phyloP scores from a whole-genome alignment of 2,329 filamentous ascomycete species.

The Sclerotinia nivalis region DNA sequence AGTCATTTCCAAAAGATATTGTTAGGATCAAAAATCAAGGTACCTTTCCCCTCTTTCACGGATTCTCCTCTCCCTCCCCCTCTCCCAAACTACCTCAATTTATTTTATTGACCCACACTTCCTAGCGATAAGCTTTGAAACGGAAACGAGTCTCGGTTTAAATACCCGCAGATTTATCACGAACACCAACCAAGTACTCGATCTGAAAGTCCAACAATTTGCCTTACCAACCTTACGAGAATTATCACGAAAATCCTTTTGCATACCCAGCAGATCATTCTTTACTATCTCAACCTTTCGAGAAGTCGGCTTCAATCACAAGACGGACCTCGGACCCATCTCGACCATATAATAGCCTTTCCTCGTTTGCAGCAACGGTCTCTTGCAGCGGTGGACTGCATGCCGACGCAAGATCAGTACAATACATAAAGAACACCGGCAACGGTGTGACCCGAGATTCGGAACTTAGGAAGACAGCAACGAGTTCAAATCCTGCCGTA shows the following conservation, averaged over 20 bases:
- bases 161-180: constrained; percentile 21
- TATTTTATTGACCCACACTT: constrained; percentile 21
- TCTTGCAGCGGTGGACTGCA: constrained; percentile 33
- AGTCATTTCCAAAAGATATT: background rate
- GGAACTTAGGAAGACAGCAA: constrained; percentile 19
- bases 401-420: constrained; percentile 36
- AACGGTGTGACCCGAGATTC: constrained; percentile 31
- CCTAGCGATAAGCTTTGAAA: constrained; percentile 23
- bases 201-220: background rate
- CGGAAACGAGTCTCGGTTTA: constrained; percentile 23
- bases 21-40: background rate
- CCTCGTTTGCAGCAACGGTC: constrained; percentile 25
- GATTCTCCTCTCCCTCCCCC: background rate
- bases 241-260: background rate
- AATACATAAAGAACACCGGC: constrained; percentile 29
- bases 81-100: background rate
- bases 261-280: background rate
- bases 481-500: constrained; percentile 24
- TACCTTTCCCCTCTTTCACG: background rate
- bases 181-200: constrained; percentile 11
- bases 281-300: background rate
- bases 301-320: constrained; percentile 17
- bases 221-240: background rate
- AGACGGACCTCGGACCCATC: constrained; percentile 13
- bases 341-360: constrained; percentile 22